Evolutionary conservation across 2,329 filamentous ascomycete genomes (phyloP), one percentile per base, ranked within the genome.

Genomic region (Acrocalymma vagum): DNA sequence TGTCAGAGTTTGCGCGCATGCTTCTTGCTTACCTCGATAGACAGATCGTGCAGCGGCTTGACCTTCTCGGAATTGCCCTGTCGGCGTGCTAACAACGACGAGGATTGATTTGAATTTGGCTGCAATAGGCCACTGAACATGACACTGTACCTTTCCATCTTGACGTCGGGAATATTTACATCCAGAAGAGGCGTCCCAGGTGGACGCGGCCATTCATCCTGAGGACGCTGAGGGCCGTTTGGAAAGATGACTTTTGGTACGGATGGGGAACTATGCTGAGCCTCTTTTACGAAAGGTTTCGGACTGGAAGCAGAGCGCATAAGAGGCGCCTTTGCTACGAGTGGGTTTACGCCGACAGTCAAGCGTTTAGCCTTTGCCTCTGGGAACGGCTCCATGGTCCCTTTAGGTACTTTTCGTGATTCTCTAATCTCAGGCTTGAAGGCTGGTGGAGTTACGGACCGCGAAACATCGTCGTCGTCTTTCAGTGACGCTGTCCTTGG

Each of bases 141-240:
- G 52, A 96, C 82, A 56, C 91, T 96, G 57, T 96, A 97, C 32
- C 93, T 79, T 65, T 96, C 93, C 78, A 97, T 78, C 48, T 87
- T 83, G 39, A 88, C 79, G 33, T 82, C 81, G 1, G 93, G 92
- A 42, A 96, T 94, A 36, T 92, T 83, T 11, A 96, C 80, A 55
- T 91, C 79, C 14, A 96, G 73, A 25, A 72, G 57, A 3, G 67
- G 70, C 14, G 53, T 66, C 10, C 42, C 53, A n/a, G n/a, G n/a
- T n/a, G n/a, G n/a, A n/a, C n/a, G n/a, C n/a, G n/a, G n/a, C n/a
- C n/a, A n/a, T n/a, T n/a, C n/a, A n/a, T n/a, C n/a, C n/a, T n/a
- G n/a, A n/a, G n/a, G n/a, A n/a, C n/a, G n/a, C n/a, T 43, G 34
- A 14, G 45, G 45, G 14, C 37, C 37, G 15, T 42, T 40, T 15